phyloP scores from a whole-genome alignment of 2,329 filamentous ascomycete genomes.

The Botrytis fragariae region DNA sequence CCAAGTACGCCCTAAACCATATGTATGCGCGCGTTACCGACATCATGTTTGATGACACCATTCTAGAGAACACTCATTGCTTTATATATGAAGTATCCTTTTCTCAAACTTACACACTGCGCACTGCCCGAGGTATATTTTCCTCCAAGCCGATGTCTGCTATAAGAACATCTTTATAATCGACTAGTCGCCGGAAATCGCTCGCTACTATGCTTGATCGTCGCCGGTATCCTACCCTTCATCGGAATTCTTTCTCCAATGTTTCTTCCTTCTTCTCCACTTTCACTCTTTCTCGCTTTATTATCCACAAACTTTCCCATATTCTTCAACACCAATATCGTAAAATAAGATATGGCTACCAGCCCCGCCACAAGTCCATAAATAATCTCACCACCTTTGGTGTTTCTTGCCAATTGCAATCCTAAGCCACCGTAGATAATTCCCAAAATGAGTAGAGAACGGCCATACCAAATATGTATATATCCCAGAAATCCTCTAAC shows the following conservation, averaged over 20 bases:
- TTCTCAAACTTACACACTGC: neutral
- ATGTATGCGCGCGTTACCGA: neutral
- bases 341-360: conserved; percentile 46
- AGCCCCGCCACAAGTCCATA: conserved; percentile 56
- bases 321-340: neutral
- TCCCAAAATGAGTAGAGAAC: conserved; percentile 55
- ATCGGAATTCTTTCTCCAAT: neutral
- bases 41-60: neutral
- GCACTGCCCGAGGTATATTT: neutral
- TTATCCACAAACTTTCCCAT: neutral
- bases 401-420: conserved; percentile 48
- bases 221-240: neutral
- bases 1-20: neutral
- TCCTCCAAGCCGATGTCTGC: neutral
- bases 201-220: neutral
- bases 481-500: conserved; percentile 52
- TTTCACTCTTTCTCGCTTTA: neutral
- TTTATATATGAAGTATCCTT: neutral
- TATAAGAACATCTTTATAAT: neutral
- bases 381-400: conserved; percentile 46
- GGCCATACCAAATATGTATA: conserved; percentile 62
- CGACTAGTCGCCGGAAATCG: neutral
- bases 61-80: neutral
- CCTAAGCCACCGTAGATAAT: conserved; percentile 64
- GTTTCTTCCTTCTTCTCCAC: neutral